Conservation (phyloP, 371 early-diverging fungal genomes). For the Mucor lusitanicus region DNA sequence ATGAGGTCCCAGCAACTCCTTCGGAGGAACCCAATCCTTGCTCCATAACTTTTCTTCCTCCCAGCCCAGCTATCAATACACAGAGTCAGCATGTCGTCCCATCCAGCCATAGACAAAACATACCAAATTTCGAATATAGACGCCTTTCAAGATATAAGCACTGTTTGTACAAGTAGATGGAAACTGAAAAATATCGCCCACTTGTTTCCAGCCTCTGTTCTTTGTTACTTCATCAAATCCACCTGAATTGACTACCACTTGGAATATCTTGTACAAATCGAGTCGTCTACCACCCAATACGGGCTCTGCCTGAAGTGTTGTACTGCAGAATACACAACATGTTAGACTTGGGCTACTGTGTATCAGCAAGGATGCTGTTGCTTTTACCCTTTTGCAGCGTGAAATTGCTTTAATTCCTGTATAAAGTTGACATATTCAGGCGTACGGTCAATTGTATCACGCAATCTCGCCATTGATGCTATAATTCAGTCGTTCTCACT, state of each 20-base stretch:
- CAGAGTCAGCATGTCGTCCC: neutral
- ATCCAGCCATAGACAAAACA: neutral
- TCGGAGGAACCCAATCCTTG: conserved; percentile 33
- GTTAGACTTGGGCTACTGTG: neutral
- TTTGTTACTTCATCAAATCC: conserved; percentile 76
- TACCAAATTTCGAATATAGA: conserved; percentile 67
- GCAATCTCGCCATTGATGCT: conserved; percentile 23
- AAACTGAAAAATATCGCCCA: conserved; percentile 70
- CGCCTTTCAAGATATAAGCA: conserved; percentile 74
- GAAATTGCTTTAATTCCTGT: conserved; percentile 66
- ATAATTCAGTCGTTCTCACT: conserved; percentile 5
- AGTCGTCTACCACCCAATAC: conserved; percentile 75
- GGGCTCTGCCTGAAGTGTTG: conserved; percentile 53
- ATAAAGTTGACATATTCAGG: conserved; percentile 74
- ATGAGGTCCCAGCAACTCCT: conserved; percentile 31
- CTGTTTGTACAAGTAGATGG: conserved; percentile 81
- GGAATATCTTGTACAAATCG: conserved; percentile 70
- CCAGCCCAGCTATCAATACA: conserved; percentile 25
- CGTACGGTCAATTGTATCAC: conserved; percentile 68
- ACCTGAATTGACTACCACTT: conserved; percentile 64
- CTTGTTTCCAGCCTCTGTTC: conserved; percentile 74
- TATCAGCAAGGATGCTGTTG: neutral
- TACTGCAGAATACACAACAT: neutral
- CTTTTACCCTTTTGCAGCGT: conserved; percentile 60
- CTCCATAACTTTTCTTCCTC: conserved; percentile 42